A percentile compares a stretch with the other conserved stretches of the same genome.
These are phyloP conservation scores for Flueggea neowawraea DNA, from an alignment of 441 rosid species.

Conservation along the genomic window DNA sequence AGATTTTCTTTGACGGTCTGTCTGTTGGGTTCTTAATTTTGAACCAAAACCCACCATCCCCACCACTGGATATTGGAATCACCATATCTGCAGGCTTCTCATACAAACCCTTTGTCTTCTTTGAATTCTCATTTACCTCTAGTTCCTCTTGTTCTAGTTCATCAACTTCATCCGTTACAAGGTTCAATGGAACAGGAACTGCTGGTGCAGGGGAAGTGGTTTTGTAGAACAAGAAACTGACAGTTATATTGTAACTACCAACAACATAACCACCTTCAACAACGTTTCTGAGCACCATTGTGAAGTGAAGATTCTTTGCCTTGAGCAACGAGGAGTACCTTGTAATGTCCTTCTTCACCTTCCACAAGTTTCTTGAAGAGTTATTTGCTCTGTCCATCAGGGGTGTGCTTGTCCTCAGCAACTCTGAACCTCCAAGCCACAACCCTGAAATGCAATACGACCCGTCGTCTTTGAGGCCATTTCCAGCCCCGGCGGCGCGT, in stretches of 20 bases:
- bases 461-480: neutral
- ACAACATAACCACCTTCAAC: neutral
- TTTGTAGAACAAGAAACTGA: neutral
- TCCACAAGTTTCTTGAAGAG: slow-evolving; percentile 1
- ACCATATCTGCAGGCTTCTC: slow-evolving; percentile 2
- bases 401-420: slow-evolving; percentile 6
- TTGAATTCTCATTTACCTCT: too few species aligned
- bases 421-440: slow-evolving; percentile 9
- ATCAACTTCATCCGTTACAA: too few species aligned
- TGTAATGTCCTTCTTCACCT: slow-evolving; percentile 4
- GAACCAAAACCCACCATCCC: slow-evolving; percentile 2
- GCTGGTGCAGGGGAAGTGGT: too few species aligned
- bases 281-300: slow-evolving; percentile 3
- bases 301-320: neutral
- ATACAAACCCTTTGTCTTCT: neutral
- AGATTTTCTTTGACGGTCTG: slow-evolving; percentile 1
- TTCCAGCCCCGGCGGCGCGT: neutral
- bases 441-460: slow-evolving; percentile 4
- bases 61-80: neutral
- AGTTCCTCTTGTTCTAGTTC: too few species aligned
- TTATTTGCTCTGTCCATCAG: neutral
- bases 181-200: too few species aligned
- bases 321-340: slow-evolving; percentile 4
- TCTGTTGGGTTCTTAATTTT: neutral
- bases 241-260: neutral